Percentiles rank a stretch among this genome's conserved stretches.
Conservation (phyloP, 2,329 filamentous ascomycete genomes). For the Pochonia chlamydosporia region DNA sequence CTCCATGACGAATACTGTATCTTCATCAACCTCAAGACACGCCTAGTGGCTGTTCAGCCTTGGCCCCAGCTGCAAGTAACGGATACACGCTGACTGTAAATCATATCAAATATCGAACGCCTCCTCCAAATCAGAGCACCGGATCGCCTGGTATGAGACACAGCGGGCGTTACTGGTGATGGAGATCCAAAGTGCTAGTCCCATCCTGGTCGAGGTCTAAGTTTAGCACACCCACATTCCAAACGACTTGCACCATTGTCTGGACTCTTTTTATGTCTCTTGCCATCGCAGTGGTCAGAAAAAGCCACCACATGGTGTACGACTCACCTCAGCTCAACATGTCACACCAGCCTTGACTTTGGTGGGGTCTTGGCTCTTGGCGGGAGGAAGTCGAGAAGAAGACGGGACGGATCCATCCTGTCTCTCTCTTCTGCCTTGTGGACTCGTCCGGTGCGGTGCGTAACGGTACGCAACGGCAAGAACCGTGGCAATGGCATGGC, state of each 20-base stretch:
- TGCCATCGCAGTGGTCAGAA: not conserved
- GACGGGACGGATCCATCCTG: not conserved
- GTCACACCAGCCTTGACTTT: constrained; percentile 1
- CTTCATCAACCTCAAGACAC: too few relatives aligned
- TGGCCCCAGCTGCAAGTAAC: not conserved
- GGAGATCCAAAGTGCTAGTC: not conserved
- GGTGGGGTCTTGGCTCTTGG: not conserved
- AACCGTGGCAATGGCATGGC: not conserved
- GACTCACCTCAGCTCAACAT: constrained; percentile 3
- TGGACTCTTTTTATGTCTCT: not conserved
- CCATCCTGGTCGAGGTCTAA: not conserved
- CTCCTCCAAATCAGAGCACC: not conserved
- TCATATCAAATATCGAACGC: not conserved
- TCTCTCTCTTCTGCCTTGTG: not conserved
- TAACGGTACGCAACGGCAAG: not conserved
- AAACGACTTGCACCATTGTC: not conserved
- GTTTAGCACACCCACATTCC: not conserved
- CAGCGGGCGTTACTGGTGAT: not conserved
- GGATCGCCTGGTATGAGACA: not conserved
- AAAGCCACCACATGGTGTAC: constrained; percentile 4
- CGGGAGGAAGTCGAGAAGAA: not conserved
- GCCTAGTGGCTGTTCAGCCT: not conserved
- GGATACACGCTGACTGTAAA: not conserved
- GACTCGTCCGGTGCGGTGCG: not conserved
- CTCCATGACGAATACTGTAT: too few relatives aligned